Evolutionary conservation across 306 rosid genomes (phyloP), one percentile per base, ranked within the genome.

Genomic region (Dryas drummondii): DNA sequence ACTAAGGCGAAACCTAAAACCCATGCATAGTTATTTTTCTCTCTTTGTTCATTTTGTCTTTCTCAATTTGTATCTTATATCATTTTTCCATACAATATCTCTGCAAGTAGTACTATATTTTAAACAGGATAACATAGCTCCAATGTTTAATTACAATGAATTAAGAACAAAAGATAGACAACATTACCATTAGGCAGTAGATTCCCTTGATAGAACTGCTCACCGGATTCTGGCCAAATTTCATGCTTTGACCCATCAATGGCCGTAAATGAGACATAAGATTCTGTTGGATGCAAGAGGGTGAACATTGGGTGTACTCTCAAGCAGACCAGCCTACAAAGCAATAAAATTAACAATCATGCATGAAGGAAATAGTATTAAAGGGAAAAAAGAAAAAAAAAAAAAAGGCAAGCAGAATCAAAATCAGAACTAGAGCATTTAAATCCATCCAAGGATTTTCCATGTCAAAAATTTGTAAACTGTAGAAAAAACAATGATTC

Each of bases 291-390:
- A 82, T 93, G 97, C 82, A 89, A 68, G 71, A 91, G 89, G 69
- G 22, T 64, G 82, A 93, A 93, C 80, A 83, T 86, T 15, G 98
- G 98, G 80, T 93, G 98, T 59, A 93, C 88, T 88, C 98, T 84
- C 73, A 93, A 77, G 86, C 97, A 91, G 57, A 93, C 98, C 91
- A 91, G 73, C 80, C 98, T 93, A 73, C 85, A 85, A 69, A 67
- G 54, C 32, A 80, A 50, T 2, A 56, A 56, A 61, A 42, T 70
- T 59, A 22, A 60, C 14, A 53, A 53, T 44, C 49, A 64, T 44
- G 42, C 71, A 79, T 45, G 9, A 40, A 51, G 66, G 42, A 13
- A 19, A 71, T 47, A 55, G 44, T 42, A 42, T 9, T 11, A 37
- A 9, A 26, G 14, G 51, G 68, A 48, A 45, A 41, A 15, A 61